Base-by-base conservation (phyloP, 1,284 basidiomycete genomes). In the Ustilago curta region DNA sequence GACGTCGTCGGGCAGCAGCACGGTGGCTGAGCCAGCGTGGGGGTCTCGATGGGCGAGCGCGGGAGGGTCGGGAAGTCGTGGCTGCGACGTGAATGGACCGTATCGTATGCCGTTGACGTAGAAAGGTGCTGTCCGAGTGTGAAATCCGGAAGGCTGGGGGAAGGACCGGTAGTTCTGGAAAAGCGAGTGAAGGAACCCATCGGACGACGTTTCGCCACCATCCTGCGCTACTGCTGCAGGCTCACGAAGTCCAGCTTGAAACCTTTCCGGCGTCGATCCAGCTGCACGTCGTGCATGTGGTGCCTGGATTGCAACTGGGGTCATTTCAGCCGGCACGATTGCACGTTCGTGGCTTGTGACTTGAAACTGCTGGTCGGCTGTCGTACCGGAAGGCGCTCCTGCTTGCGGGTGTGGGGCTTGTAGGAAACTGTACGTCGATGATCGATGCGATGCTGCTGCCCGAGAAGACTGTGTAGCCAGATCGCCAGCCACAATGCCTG, bases 21-120 rank as follows among this genome's bases (percentile, higher is more conserved):
- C 47, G 7, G 47, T 31, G 19, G 47, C 47, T 4, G 9, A 2
- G 11, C 47, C 47, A 3, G 47, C 47, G 18, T 48, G 8, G 1
- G 47, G 27, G 16, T 48, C 47, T 27, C 47, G 9, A 18, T 19
- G 16, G 3, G 16, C n/a, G 27, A 31, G 18, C 18, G 27, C 16
- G n/a, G 47, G n/a, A 5, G 29, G 47, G 3, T 48, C 47, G 8
- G n/a, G 18, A 2, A 48, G 29, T 48, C 47, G 18, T n/a, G 29
- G n/a, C n/a, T 29, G n/a, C 27, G 27, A 16, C 14, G 35, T 14
- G n/a, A 48, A 48, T 8, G n/a, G 27, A 19, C 47, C 47, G 47
- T 48, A 48, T 19, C 47, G 47, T n/a, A 48, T 8, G 31, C 47
- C 47, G 47, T 48, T 25, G 29, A 19, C n/a, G 47, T 48, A 9